A percentile compares a stretch with the other conserved stretches of the same genome.
Conservation (phyloP, 176 grass and related monocot genomes). For the Elymus sibiricus region DNA sequence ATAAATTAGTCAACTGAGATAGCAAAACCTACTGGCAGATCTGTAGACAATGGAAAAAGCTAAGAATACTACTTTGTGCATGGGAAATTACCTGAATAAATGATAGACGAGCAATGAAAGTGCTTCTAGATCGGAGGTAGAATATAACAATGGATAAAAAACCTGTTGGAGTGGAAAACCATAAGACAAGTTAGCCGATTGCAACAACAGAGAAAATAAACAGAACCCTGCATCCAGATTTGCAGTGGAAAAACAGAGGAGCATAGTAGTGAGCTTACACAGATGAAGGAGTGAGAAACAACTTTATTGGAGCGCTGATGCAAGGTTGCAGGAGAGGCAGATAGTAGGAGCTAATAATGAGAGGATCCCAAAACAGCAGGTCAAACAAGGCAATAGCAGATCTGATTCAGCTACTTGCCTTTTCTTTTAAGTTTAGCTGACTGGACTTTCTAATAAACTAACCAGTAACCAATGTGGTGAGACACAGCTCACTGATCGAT, state of each 20-base stretch:
- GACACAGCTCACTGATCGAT: too few species aligned
- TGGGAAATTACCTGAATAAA: background rate
- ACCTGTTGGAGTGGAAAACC: background rate
- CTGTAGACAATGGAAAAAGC: too few species aligned
- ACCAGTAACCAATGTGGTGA: too few species aligned
- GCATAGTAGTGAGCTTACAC: background rate
- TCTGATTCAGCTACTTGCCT: too few species aligned
- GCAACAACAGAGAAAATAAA: background rate
- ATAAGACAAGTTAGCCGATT: background rate
- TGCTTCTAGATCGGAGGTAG: background rate
- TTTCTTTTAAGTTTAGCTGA: too few species aligned
- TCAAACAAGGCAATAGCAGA: too few species aligned
- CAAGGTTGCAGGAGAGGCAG: background rate
- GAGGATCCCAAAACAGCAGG: too few species aligned
- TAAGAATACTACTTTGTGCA: too few species aligned
- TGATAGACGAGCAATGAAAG: background rate
- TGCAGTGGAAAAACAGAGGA: background rate
- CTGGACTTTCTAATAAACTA: too few species aligned
- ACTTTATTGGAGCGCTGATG: too few species aligned
- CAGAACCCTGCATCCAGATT: background rate
- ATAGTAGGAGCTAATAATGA: background rate
- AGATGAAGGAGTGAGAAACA: background rate
- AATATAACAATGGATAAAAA: background rate
- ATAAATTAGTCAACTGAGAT: background rate
- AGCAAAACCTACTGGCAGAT: background rate